These are phyloP conservation scores for Thermomyces lanuginosus DNA, from an alignment of 2,329 filamentous ascomycete genomes.

Conservation along the genomic window DNA sequence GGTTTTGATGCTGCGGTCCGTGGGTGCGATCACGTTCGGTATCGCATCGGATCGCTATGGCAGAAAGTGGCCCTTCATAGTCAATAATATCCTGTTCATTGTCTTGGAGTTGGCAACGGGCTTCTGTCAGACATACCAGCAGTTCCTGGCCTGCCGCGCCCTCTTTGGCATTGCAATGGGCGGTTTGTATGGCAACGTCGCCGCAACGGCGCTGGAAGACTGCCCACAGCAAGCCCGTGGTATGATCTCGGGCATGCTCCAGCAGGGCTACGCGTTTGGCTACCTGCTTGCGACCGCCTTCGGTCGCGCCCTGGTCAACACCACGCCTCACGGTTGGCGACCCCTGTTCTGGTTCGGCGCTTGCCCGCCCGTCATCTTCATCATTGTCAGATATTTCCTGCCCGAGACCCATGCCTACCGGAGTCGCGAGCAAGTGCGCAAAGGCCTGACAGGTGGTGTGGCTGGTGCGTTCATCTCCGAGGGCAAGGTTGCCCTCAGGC, in stretches of 20 bases:
- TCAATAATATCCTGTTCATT: conserved; percentile 47
- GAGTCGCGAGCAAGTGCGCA: conserved; percentile 48
- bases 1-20: conserved; percentile 38
- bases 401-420: conserved; percentile 62
- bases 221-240: conserved; percentile 43
- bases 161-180: conserved; percentile 51
- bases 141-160: conserved; percentile 43
- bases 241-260: conserved; percentile 44
- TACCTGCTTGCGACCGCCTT: conserved; percentile 46
- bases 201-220: conserved; percentile 47
- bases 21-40: conserved; percentile 31
- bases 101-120: conserved; percentile 44
- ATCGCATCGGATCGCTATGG: conserved; percentile 36
- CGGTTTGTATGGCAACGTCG: conserved; percentile 45
- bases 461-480: conserved; percentile 56
- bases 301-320: conserved; percentile 38
- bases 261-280: conserved; percentile 49
- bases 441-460: conserved; percentile 39
- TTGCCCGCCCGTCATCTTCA: conserved; percentile 63
- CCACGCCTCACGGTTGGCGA: conserved; percentile 64
- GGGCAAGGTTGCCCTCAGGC: conserved; percentile 59
- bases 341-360: conserved; percentile 84
- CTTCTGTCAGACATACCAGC: conserved; percentile 41
- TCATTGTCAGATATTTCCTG: conserved; percentile 58
- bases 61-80: conserved; percentile 43